Conservation (phyloP, 345 rosid species). For the Trapa incisa region DNA sequence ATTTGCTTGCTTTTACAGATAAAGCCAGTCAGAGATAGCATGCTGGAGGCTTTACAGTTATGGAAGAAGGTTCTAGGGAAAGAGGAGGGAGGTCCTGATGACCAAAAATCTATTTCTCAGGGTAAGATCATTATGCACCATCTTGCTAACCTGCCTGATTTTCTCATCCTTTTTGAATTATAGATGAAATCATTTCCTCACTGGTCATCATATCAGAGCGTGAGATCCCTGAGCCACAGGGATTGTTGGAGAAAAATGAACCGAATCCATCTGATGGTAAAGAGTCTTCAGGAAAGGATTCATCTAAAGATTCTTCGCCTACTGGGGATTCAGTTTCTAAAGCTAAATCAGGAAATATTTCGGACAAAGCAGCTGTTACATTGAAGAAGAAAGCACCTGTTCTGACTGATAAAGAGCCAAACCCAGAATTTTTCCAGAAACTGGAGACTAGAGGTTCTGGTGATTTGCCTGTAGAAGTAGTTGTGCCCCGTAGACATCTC, state of each 20-base stretch:
- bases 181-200: slow-evolving; percentile 1
- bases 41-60: slow-evolving; percentile 80
- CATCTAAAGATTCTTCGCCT: slow-evolving; percentile 32
- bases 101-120: slow-evolving; percentile 44
- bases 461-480: slow-evolving; percentile 88
- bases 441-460: slow-evolving; percentile 63
- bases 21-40: slow-evolving; percentile 89
- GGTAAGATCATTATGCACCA: slow-evolving; percentile 21
- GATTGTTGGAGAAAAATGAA: slow-evolving; percentile 28
- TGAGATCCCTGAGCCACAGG: slow-evolving; percentile 22
- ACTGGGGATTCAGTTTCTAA: slow-evolving; percentile 39
- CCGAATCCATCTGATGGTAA: slow-evolving; percentile 27
- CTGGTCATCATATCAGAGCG: slow-evolving; percentile 17
- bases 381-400: slow-evolving; percentile 84
- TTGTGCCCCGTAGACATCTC: slow-evolving; percentile 61
- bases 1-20: slow-evolving; percentile 31
- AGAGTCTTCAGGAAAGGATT: slow-evolving; percentile 38
- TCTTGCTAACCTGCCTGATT: slow-evolving; percentile 1
- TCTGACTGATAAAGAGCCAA: slow-evolving; percentile 69
- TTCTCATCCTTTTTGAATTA: slow-evolving; percentile 1
- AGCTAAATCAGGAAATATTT: slow-evolving; percentile 54
- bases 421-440: slow-evolving; percentile 94
- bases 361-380: slow-evolving; percentile 67
- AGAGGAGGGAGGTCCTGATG: slow-evolving; percentile 53
- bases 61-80: slow-evolving; percentile 87